phyloP scores from a whole-genome alignment of 192 early-diverging fungal species.

The Geranomyces michiganensis region DNA sequence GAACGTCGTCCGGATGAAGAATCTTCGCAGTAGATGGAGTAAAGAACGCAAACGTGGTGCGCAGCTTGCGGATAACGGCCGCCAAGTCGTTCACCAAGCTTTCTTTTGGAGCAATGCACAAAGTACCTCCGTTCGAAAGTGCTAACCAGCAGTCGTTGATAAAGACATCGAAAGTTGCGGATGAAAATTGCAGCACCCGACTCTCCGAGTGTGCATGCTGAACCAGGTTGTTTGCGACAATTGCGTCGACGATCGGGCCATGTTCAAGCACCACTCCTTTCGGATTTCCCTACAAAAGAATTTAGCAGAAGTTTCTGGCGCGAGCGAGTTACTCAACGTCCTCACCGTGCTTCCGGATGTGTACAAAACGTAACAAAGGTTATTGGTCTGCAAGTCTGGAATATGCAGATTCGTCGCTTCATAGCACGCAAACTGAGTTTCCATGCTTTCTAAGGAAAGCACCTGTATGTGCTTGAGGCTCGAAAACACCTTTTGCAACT shows the following conservation, averaged over 20 bases:
- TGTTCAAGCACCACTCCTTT: constrained; percentile 26
- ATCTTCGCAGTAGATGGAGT: constrained; percentile 1
- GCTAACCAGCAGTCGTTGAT: constrained; percentile 12
- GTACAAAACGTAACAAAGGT: no score
- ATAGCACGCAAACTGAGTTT: neutral
- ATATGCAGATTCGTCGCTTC: neutral
- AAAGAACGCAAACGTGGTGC: neutral
- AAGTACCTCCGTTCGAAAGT: constrained; percentile 11
- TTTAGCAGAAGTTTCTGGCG: constrained; percentile 7
- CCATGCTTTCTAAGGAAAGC: constrained; percentile 9
- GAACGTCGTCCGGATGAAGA: constrained; percentile 10
- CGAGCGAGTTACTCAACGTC: no score
- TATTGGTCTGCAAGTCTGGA: neutral
- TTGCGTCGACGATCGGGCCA: neutral
- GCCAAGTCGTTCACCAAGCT: neutral
- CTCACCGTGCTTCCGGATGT: no score
- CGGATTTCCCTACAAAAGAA: no score
- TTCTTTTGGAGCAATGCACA: neutral
- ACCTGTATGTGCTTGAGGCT: neutral
- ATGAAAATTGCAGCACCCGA: constrained; percentile 1
- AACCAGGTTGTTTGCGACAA: neutral
- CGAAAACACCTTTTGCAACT: neutral
- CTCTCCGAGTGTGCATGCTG: no score
- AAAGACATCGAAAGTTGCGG: constrained; percentile 9
- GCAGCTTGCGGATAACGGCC: constrained; percentile 1